Percentiles rank a stretch among this genome's conserved stretches.
Evolutionary conservation across 331 rosid genomes (phyloP).

Genomic region (Prunus yedoensis): DNA sequence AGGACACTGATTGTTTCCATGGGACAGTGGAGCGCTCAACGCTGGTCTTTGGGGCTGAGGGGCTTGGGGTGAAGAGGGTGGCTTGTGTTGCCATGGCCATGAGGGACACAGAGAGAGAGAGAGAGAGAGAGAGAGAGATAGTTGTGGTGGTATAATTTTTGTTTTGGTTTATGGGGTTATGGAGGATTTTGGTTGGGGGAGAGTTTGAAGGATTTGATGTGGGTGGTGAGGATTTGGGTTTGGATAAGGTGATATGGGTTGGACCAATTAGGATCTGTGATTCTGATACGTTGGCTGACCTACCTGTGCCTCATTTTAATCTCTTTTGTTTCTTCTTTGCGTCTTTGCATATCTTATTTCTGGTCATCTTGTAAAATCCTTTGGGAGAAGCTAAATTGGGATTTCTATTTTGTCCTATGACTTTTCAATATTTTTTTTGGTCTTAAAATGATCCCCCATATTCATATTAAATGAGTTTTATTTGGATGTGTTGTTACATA

Average conservation of each 20-base stretch:
- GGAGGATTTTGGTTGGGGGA: constrained; percentile 6
- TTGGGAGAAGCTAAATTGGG: neutral
- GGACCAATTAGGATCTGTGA: constrained; percentile 52
- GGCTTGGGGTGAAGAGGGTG: constrained; percentile 69
- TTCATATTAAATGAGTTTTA: too few relatives aligned
- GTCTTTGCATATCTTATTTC: constrained; percentile 4
- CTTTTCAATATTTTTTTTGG: too few relatives aligned
- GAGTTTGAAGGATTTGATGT: constrained; percentile 33
- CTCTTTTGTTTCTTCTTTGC: constrained; percentile 7
- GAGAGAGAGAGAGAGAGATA: neutral
- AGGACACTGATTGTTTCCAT: constrained; percentile 58
- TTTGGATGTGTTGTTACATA: too few relatives aligned
- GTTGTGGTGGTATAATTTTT: neutral
- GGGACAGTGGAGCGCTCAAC: constrained; percentile 30
- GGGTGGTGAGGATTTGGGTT: constrained; percentile 37
- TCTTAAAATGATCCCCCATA: too few relatives aligned
- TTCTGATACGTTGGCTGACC: constrained; percentile 49
- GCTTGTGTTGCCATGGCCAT: constrained; percentile 94
- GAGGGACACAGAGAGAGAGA: neutral
- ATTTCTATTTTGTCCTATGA: neutral
- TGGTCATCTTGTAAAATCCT: neutral
- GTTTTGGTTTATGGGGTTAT: constrained; percentile 8
- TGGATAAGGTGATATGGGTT: constrained; percentile 68
- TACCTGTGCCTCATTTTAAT: constrained; percentile 19
- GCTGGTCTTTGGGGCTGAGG: constrained; percentile 34